Evolutionary conservation across 139 green algal genomes (phyloP), one percentile per base, ranked within the genome.

Genomic region (Chlamydomonas urium): DNA sequence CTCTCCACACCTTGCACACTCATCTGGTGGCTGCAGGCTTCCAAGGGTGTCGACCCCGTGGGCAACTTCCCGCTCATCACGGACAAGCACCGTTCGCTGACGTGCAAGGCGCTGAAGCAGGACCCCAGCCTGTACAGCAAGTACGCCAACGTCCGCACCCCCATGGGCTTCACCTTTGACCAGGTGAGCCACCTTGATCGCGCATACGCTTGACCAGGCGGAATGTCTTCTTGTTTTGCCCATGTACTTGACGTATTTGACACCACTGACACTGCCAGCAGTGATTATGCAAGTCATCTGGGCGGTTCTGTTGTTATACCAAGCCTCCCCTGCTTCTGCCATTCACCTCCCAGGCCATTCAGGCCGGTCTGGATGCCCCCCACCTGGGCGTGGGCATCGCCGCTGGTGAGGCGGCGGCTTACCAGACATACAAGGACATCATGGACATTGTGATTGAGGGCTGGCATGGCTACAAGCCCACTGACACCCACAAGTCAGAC

Each of bases 141-240:
- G 53, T 63, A 63, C 53, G 53, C 53, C 21, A 63, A 63, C 29
- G 53, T 63, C n/a, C 21, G 29, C 17, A 63, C 53, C 26, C 53
- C 53, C 53, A 63, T 63, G 53, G 53, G 53, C n/a, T 63, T 63
- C 53, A 63, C 53, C 53, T 63, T 63, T 26, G 53, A 63, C 26
- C 53, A 63, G 19, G 53, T 21, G 6, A 63, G 21, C 53, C 53
- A 63, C 17, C n/a, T n/a, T n/a, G n/a, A n/a, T n/a, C n/a, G n/a
- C n/a, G n/a, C n/a, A n/a, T n/a, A n/a, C n/a, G n/a, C n/a, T n/a
- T n/a, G n/a, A n/a, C n/a, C n/a, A n/a, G n/a, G n/a, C n/a, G n/a
- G n/a, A n/a, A n/a, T n/a, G n/a, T n/a, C n/a, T n/a, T n/a, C n/a
- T n/a, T n/a, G n/a, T n/a, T n/a, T n/a, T n/a, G n/a, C n/a, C n/a